Evolutionary conservation across 2,329 filamentous ascomycete genomes (phyloP).

Genomic region (Trichophyton rubrum): DNA sequence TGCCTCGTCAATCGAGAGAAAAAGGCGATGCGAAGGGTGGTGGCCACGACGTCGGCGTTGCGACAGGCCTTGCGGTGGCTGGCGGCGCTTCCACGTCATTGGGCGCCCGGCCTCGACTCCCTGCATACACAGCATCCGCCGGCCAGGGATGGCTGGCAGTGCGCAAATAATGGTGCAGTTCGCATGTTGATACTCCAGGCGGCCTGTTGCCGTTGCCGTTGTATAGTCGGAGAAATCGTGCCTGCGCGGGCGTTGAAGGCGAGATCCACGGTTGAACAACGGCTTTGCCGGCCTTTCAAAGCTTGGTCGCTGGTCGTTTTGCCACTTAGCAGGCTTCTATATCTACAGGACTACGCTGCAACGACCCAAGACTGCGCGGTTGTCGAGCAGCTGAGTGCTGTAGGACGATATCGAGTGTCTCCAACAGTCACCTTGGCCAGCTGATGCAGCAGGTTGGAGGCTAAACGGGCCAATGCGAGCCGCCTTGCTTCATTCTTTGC

Average conservation of each 20-base stretch:
- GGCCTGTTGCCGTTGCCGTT: too few species aligned
- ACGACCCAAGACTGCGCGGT: too few species aligned
- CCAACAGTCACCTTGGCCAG: too few species aligned
- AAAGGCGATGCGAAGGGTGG: not conserved
- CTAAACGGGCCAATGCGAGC: too few species aligned
- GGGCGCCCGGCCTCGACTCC: not conserved
- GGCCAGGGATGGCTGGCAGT: not conserved
- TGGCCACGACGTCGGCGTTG: not conserved
- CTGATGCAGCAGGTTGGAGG: too few species aligned
- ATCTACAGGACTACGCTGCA: not conserved
- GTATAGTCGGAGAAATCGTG: too few species aligned
- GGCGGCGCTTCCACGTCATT: slow-evolving; percentile 4
- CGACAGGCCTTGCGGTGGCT: slow-evolving; percentile 2
- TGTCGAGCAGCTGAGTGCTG: too few species aligned
- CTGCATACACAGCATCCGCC: not conserved
- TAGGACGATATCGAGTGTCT: too few species aligned
- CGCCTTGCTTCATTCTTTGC: not conserved
- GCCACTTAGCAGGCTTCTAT: not conserved
- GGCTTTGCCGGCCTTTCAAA: not conserved
- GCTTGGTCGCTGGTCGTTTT: not conserved
- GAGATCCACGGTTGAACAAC: not conserved
- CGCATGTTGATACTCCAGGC: too few species aligned
- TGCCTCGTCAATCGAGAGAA: not conserved
- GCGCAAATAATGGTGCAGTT: not conserved
- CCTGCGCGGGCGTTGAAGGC: not conserved